Evolutionary conservation across 305 asterid genomes (phyloP), one percentile per base, ranked within the genome.

Genomic region (Striga hermonthica): DNA sequence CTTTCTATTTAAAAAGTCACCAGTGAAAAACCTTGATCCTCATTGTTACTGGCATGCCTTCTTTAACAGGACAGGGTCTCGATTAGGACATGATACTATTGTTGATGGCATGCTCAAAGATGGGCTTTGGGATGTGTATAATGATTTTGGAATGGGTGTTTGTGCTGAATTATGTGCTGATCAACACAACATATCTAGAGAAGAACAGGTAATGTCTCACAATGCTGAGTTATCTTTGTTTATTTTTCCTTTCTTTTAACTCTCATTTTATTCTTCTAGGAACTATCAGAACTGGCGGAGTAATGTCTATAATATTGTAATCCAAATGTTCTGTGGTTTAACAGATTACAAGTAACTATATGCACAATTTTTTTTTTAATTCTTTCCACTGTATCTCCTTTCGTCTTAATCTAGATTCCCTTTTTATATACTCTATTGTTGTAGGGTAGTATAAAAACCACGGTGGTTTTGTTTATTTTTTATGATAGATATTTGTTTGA

Each of bases 51-150:
- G 69, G 12, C 53, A 4, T 57, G 62, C 48, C 37, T 71, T 76
- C 59, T 76, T 76, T 62, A 56, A 72, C 86, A 87, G 99, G 75
- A 76, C 59, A 36, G 99, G 99, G 8, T 88, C 96, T 57, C 92
- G 95, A n/a, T 62, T 93, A 9, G 99, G 99, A 61, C 96, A 93
- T 75, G 95, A 90, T 47, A 64, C 81, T 58, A 74, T 90, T 49
- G 67, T 90, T 57, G 99, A 93, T 77, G 99, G 99, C 75, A 85
- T 93, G 97, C 76, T 88, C 31, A 93, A 93, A 84, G 97, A 93
- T 75, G 99, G 99, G 57, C 89, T 93, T 64, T 93, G 99, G 99
- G 99, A 93, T 71, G 96, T 85, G 39, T 93, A 93, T 81, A 90
- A 90, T 74, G 96, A 90, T 74, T 79, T 86, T 38, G 96, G 94